phyloP scores from a whole-genome alignment of 352 stramenopile genomes.

The Globisporangium spinosum region DNA sequence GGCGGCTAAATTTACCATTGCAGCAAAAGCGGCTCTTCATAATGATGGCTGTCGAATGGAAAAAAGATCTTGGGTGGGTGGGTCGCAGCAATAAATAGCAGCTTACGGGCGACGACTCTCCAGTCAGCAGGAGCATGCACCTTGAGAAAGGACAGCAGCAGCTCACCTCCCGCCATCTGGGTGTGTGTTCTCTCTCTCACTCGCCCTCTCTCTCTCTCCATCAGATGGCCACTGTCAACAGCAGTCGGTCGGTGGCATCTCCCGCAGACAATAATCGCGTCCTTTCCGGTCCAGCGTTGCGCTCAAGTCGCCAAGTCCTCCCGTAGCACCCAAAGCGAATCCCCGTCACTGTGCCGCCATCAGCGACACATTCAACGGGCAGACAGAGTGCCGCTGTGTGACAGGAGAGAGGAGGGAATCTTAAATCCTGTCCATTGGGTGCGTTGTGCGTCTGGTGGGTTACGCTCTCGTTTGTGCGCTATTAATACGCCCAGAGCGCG shows the following conservation, averaged over 20 bases:
- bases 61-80: not conserved
- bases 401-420: not conserved
- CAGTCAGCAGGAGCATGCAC: not conserved
- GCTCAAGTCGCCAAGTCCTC: not conserved
- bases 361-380: not conserved
- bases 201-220: not conserved
- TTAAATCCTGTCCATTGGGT: not conserved
- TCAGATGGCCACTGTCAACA: not conserved
- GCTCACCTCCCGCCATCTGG: not conserved
- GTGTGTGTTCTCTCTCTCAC: not conserved
- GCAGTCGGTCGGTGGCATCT: not conserved
- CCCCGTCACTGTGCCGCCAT: not conserved
- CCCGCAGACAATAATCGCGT: not conserved
- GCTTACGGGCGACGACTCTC: not conserved
- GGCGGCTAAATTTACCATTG: not conserved
- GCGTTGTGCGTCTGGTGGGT: not conserved
- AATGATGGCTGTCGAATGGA: not conserved
- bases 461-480: not conserved
- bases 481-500: not conserved
- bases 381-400: not conserved
- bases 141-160: not conserved
- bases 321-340: not conserved
- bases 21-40: not conserved
- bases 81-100: conserved; percentile 9
- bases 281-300: not conserved